These are phyloP conservation scores for Chalciporus sp. DNA, from an alignment of 1,284 basidiomycete genomes.

Conservation along the genomic window DNA sequence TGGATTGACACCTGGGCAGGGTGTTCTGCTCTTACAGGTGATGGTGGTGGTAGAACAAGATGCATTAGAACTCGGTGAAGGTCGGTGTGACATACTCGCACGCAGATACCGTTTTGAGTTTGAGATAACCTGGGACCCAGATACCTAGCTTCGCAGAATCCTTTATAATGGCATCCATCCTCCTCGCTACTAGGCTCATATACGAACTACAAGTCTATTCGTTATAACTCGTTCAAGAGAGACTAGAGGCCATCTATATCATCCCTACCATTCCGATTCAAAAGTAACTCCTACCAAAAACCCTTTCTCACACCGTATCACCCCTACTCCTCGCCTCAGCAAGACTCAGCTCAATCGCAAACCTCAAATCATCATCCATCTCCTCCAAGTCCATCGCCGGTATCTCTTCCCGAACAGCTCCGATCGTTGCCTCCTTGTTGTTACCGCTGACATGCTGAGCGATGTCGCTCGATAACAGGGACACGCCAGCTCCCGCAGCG, in stretches of 20 bases:
- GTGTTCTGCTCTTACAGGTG: too few relatives aligned
- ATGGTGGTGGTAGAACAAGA: too few relatives aligned
- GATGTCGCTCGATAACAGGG: slow-evolving; percentile 19
- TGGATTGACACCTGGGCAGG: too few relatives aligned
- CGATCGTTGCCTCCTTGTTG: not conserved
- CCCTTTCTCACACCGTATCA: slow-evolving; percentile 20
- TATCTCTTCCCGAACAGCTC: not conserved
- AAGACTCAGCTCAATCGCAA: slow-evolving; percentile 59
- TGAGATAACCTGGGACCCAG: too few relatives aligned
- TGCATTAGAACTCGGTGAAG: too few relatives aligned
- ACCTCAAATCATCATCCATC: slow-evolving; percentile 54
- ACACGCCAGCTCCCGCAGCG: slow-evolving; percentile 4
- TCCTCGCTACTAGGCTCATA: too few relatives aligned
- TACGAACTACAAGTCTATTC: too few relatives aligned
- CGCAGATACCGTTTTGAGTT: too few relatives aligned
- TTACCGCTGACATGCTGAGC: not conserved
- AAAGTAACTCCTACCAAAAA: not conserved
- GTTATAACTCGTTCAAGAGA: not conserved
- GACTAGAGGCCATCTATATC: not conserved
- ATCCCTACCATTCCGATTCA: not conserved
- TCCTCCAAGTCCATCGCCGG: slow-evolving; percentile 28
- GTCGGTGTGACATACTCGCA: too few relatives aligned
- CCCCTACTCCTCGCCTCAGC: slow-evolving; percentile 52
- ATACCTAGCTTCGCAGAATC: too few relatives aligned
- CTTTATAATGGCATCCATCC: too few relatives aligned